Evolutionary conservation across 2,329 filamentous ascomycete species (phyloP).

Genomic region (Aspergillus unguis): DNA sequence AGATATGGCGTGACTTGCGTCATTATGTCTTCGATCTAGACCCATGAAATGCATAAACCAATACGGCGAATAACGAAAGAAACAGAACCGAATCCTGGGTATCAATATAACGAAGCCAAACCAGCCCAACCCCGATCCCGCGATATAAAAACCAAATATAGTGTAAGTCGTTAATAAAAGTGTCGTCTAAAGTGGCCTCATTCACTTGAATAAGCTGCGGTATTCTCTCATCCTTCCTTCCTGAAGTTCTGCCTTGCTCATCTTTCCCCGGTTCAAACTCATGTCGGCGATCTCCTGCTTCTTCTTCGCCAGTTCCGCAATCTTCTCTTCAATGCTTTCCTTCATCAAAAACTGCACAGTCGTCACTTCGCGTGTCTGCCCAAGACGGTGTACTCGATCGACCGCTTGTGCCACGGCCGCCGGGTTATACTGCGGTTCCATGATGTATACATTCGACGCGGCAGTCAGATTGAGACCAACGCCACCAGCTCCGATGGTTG

Average conservation of each 20-base stretch:
- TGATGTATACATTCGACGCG: slow-evolving; percentile 85
- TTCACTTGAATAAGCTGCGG: slow-evolving; percentile 54
- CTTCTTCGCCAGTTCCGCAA: slow-evolving; percentile 83
- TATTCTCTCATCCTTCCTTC: slow-evolving; percentile 63
- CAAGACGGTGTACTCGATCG: slow-evolving; percentile 86
- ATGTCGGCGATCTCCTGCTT: slow-evolving; percentile 88
- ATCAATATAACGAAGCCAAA: slow-evolving; percentile 12
- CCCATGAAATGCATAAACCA: slow-evolving; percentile 2
- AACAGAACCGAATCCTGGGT: slow-evolving; percentile 8
- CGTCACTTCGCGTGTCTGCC: slow-evolving; percentile 83
- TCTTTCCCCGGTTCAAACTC: slow-evolving; percentile 68
- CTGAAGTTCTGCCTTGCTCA: slow-evolving; percentile 59
- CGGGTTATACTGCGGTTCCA: slow-evolving; percentile 98
- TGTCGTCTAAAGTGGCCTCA: not conserved
- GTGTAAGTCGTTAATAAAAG: too few species aligned
- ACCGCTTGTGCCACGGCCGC: slow-evolving; percentile 91
- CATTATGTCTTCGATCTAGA: slow-evolving; percentile 7
- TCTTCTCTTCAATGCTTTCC: slow-evolving; percentile 89
- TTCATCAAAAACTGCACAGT: slow-evolving; percentile 88
- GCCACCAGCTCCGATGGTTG: slow-evolving; percentile 88
- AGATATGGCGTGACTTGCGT: slow-evolving; percentile 13
- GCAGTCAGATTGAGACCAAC: slow-evolving; percentile 87
- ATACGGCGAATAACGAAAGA: not conserved
- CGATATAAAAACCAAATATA: slow-evolving; percentile 7
- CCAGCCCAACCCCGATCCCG: slow-evolving; percentile 4